Base-by-base conservation (phyloP, 2,329 filamentous ascomycete species). In the Ophiocordyceps camponoti-floridani region DNA sequence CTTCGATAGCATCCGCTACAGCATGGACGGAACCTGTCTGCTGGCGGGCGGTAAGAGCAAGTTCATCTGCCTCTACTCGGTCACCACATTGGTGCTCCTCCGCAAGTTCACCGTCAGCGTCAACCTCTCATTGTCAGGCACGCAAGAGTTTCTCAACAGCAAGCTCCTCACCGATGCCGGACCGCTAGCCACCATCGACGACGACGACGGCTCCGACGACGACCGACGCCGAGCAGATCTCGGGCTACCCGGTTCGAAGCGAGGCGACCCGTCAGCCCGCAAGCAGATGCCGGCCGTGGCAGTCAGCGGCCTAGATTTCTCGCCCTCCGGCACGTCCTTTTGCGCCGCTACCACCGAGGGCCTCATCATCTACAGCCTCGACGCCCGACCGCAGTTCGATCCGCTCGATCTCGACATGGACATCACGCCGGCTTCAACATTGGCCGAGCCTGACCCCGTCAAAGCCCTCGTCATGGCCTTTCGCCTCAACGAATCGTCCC, bases 391-490 rank as follows among this genome's bases (percentile, higher is more conserved):
- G 27, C 75, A 87, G 48, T 98, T 98, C 57, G 91, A 98, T 57
- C 91, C 91, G 0, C 94, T 95, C 56, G 91, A 98, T 58, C 77
- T 98, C 14, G 88, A 94, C 61, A 83, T 96, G 57, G 84, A 84
- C 50, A 84, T 98, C 52, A 98, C 91, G 4, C 89, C 89, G 0
- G 79, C 84, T 2, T 87, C 82, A 2, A 91, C 87, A 0, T 70
- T 96, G 1, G 65, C 73, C 40, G 78, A 87, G 46, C 75, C 74
- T 49, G 84, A 94, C 57, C 94, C 84, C 61, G 74, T 96, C 50
- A 94, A 91, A 63, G 89, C 91, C 1, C 68, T 98, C 6, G 79
- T 95, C 50, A 98, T 98, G 91, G 83, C 88, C 1, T 98, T 98
- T 71, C 82, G 93, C 6, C 78, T 98, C 47, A 95, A 94, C 63